Evolutionary conservation across 225 moss, liverwort and hornwort genomes (phyloP).

Genomic region (Physcomitrium patens): DNA sequence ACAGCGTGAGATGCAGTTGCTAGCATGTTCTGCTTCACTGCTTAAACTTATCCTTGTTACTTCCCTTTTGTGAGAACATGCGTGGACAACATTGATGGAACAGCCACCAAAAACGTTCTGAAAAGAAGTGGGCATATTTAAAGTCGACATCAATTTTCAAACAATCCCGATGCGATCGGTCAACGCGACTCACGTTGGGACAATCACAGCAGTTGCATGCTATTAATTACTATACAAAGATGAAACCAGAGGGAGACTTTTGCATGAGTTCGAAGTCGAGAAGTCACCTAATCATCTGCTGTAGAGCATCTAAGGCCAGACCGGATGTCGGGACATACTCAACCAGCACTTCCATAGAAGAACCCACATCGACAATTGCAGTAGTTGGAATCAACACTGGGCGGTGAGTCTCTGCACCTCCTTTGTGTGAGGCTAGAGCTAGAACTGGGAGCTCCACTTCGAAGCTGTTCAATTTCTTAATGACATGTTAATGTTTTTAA

Average conservation of each 20-base stretch:
- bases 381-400: slow-evolving; percentile 87
- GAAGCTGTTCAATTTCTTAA: slow-evolving; percentile 73
- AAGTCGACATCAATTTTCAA: not conserved
- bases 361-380: slow-evolving; percentile 61
- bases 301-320: slow-evolving; percentile 3
- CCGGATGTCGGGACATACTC: slow-evolving; percentile 31
- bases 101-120: not conserved
- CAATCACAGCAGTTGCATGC: not conserved
- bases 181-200: not conserved
- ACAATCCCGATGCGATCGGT: not conserved
- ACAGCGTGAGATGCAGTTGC: slow-evolving; percentile 87
- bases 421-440: slow-evolving; percentile 47
- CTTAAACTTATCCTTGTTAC: slow-evolving; percentile 53
- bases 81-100: not conserved
- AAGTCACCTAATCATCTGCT: slow-evolving; percentile 42
- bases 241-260: not conserved
- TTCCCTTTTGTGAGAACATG: slow-evolving; percentile 14
- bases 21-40: slow-evolving; percentile 73
- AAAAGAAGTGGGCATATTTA: not conserved
- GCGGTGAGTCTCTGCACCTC: slow-evolving; percentile 55
- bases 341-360: slow-evolving; percentile 72
- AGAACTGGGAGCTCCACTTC: slow-evolving; percentile 71
- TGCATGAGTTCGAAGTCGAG: not conserved
- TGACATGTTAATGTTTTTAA: no score
- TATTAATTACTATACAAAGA: not conserved